These are phyloP conservation scores for Chytridium lagenaria DNA, from an alignment of 371 early-diverging fungal genomes.

Conservation along the genomic window DNA sequence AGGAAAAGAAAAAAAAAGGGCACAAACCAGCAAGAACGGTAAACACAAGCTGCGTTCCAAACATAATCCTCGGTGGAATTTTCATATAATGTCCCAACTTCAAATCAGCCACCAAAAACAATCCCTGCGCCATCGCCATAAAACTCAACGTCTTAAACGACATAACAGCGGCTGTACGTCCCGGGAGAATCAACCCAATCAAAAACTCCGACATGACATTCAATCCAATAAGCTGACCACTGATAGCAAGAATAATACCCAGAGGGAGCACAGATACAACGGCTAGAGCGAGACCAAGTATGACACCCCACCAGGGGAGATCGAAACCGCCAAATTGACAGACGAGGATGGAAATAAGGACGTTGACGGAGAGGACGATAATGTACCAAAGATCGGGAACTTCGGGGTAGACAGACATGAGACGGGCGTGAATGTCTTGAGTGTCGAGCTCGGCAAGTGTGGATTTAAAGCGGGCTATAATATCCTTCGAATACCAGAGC, in stretches of 20 bases:
- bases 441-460: slow-evolving; percentile 12
- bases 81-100: slow-evolving; percentile 66
- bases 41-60: slow-evolving; percentile 8
- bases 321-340: slow-evolving; percentile 43
- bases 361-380: slow-evolving; percentile 24
- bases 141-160: slow-evolving; percentile 33
- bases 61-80: slow-evolving; percentile 44
- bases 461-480: slow-evolving; percentile 23
- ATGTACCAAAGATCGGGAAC: slow-evolving; percentile 38
- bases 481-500: slow-evolving; percentile 30
- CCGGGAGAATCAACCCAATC: slow-evolving; percentile 36
- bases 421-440: slow-evolving; percentile 26
- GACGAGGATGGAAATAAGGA: slow-evolving; percentile 43
- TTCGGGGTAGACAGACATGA: slow-evolving; percentile 35
- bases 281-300: slow-evolving; percentile 70
- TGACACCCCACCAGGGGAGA: slow-evolving; percentile 54
- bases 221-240: slow-evolving; percentile 33
- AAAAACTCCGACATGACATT: slow-evolving; percentile 39
- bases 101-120: slow-evolving; percentile 45
- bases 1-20: too few relatives aligned
- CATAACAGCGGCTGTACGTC: slow-evolving; percentile 33
- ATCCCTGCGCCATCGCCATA: slow-evolving; percentile 37
- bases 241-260: slow-evolving; percentile 45
- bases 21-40: slow-evolving; percentile 24
- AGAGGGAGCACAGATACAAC: slow-evolving; percentile 78